phyloP scores from a whole-genome alignment of 345 rosid genomes.

The Arabis hirsuta region DNA sequence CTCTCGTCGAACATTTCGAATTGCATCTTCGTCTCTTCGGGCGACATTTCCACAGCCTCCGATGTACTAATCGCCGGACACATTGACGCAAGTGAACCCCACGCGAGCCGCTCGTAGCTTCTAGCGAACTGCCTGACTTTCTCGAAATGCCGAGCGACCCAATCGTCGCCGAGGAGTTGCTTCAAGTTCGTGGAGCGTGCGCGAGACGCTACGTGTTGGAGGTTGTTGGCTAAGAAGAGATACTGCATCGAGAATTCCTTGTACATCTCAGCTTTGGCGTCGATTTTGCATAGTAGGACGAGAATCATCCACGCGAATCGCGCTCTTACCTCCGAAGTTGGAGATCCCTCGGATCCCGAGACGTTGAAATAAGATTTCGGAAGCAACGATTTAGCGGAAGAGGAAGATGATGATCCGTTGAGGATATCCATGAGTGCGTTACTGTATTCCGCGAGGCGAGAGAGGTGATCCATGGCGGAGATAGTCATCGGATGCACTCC shows the following conservation, averaged over 20 bases:
- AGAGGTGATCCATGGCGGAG: constrained; percentile 57
- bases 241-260: constrained; percentile 56
- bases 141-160: constrained; percentile 56
- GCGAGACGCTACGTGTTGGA: constrained; percentile 55
- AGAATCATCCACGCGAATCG: constrained; percentile 65
- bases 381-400: constrained; percentile 40
- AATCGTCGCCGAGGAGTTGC: constrained; percentile 62
- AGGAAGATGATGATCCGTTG: constrained; percentile 46
- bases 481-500: constrained; percentile 62
- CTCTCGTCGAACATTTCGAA: constrained; percentile 55
- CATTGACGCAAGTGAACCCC: constrained; percentile 51
- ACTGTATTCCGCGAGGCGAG: constrained; percentile 60
- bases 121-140: constrained; percentile 57
- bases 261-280: constrained; percentile 62
- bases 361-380: constrained; percentile 52
- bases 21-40: constrained; percentile 46
- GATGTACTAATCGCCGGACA: constrained; percentile 51
- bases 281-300: constrained; percentile 68
- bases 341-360: constrained; percentile 30
- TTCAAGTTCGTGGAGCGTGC: constrained; percentile 58
- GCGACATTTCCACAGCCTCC: constrained; percentile 39
- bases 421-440: constrained; percentile 50
- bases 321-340: constrained; percentile 42
- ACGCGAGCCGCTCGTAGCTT: constrained; percentile 62
- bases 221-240: constrained; percentile 75